Percentiles rank a stretch among this genome's conserved stretches.
These are phyloP conservation scores for Picea engelmannii DNA, from an alignment of 83 land plant genomes.

Conservation along the genomic window DNA sequence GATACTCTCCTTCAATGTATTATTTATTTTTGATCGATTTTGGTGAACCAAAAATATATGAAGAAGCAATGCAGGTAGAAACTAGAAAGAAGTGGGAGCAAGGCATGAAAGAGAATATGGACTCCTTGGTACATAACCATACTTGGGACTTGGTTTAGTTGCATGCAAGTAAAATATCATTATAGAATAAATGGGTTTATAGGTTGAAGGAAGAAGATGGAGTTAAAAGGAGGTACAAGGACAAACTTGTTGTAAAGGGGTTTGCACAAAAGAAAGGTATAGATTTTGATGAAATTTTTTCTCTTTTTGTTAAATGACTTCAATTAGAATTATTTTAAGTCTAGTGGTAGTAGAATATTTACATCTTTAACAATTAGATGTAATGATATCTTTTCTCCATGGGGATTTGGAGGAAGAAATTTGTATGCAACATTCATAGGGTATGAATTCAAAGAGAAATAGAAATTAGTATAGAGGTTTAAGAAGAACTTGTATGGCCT, in stretches of 20 bases:
- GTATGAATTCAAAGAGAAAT: constrained; percentile 17
- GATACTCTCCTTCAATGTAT: too few relatives aligned
- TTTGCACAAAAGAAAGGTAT: neutral
- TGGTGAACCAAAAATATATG: too few relatives aligned
- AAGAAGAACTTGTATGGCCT: constrained; percentile 22
- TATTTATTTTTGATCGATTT: too few relatives aligned
- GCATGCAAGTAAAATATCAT: neutral
- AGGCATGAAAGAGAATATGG: constrained; percentile 6
- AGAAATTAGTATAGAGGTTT: constrained; percentile 16
- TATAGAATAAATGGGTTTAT: constrained; percentile 13
- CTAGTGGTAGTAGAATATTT: too few relatives aligned
- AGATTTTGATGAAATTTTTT: constrained; percentile 12
- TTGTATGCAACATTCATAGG: constrained; percentile 16
- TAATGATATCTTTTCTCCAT: too few relatives aligned
- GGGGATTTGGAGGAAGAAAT: constrained; percentile 9
- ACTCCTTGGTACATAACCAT: constrained; percentile 4
- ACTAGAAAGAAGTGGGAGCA: neutral
- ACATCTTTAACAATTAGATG: too few relatives aligned
- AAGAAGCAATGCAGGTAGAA: neutral
- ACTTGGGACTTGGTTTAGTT: constrained; percentile 6
- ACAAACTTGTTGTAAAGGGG: constrained; percentile 10
- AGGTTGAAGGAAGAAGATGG: neutral
- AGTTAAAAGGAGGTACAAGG: neutral
- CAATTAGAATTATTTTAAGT: too few relatives aligned
- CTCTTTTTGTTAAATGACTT: neutral